Base-by-base conservation (phyloP, 768 basidiomycete genomes). In the Panellus pusillus region DNA sequence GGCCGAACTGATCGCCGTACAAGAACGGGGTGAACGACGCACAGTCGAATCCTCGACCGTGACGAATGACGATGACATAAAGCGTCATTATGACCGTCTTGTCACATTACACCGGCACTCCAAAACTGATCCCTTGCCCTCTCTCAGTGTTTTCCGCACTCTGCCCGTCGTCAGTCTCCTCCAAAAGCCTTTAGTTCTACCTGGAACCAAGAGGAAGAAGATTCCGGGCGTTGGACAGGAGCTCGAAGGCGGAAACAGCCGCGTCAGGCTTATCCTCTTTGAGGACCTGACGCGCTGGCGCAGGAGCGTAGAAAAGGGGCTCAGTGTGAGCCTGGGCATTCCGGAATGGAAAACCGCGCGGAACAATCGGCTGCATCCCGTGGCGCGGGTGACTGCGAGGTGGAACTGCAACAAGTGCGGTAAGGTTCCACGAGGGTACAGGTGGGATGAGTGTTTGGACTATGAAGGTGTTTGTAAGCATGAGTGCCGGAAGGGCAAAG, bases 381-480 rank as follows among this genome's bases (percentile, higher is more conserved):
- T 79, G 15, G 76, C 85, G 44, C 73, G 86, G 39, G 52, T 84
- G 13, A 81, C 79, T 5, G 83, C 84, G 0, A 68, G 81, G 19
- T 89, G 86, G 67, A 65, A 69, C 24, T 91, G 88, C 63, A 75
- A 66, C 50, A 59, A 61, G 36, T 91, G 89, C 61, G 58, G 72
- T 12, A 70, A 65, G 9, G 66, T 75, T 1, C 66, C 64, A 4
- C 61, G 52, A 31, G 64, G 62, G 36, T 72, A 76, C 57, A 66
- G 61, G 29, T 68, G 66, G 19, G 74, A 78, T 37, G 71, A 59
- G 27, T 80, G 81, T 60, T 67, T 89, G 46, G 79, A 83, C 61
- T 84, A 86, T 53, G 69, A 66, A 9, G 80, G 74, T 3, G 85
- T 78, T 3, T 89, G 86, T 66, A 69, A 67, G 37, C 88, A 90